phyloP scores from a whole-genome alignment of 163 green algal species.

The Scenedesmus sp. region DNA sequence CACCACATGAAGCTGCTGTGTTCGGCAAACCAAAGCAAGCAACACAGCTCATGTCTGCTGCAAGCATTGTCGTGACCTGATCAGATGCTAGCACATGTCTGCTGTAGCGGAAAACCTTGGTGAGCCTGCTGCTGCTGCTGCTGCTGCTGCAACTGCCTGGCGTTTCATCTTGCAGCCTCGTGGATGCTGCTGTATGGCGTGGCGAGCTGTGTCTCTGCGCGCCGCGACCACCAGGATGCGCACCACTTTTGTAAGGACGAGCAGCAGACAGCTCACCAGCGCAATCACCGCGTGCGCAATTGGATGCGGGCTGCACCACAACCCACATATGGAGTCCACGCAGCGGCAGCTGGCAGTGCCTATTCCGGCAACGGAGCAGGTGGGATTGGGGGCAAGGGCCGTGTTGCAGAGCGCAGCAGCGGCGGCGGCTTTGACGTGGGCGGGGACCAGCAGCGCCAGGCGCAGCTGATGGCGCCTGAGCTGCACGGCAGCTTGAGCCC shows the following conservation, averaged over 20 bases:
- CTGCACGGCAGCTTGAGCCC: slow-evolving; percentile 14
- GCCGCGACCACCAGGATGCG: slow-evolving; percentile 13
- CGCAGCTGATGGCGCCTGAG: slow-evolving; percentile 27
- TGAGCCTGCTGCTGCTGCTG: background rate
- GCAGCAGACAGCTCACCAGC: slow-evolving; percentile 1
- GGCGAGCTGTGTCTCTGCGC: background rate
- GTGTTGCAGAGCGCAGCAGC: background rate
- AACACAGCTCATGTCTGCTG: background rate
- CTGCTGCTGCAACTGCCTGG: background rate
- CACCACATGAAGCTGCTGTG: too few relatives aligned
- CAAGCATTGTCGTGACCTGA: too few relatives aligned
- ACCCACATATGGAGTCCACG: background rate
- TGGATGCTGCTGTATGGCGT: slow-evolving; percentile 25
- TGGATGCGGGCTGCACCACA: slow-evolving; percentile 10
- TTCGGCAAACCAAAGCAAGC: too few relatives aligned
- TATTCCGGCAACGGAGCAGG: background rate
- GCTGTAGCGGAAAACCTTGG: background rate
- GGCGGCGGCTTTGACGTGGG: background rate
- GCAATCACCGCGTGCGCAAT: background rate
- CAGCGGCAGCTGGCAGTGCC: background rate
- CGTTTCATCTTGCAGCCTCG: background rate
- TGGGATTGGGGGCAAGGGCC: background rate
- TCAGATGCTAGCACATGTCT: background rate
- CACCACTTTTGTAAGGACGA: background rate
- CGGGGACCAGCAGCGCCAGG: slow-evolving; percentile 13